Base-by-base conservation (phyloP, 441 rosid genomes). In the Pelargonium australe region DNA sequence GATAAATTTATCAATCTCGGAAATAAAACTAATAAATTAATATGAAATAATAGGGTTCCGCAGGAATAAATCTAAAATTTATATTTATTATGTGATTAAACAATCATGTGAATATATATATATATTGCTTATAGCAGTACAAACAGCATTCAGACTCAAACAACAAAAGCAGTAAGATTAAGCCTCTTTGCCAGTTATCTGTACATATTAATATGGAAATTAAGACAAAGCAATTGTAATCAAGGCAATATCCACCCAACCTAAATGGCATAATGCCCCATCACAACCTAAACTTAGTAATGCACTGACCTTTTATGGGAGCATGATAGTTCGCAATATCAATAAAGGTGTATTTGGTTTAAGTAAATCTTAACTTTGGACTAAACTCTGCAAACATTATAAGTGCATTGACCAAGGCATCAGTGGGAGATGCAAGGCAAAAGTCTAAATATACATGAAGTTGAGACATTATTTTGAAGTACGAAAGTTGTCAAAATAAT, bases 401-500 rank as follows among this genome's bases (percentile, higher is more conserved):
- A 62, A 62, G 65, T 25, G 65, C 17, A 62, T 25, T 62, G 28
- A 62, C 41, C 65, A 62, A 62, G 40, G 13, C 7, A 28, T 25
- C 28, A 28, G 40, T 4, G 63, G 63, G 34, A 58, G 34, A 11
- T 20, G 13, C 3, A 19, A 8, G 34, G 23, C 9, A 19, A 58
- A 9, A 58, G 10, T 55, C n/a, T 23, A 10, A 28, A 25, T 62
- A 62, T 62, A 13, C 65, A 62, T 11, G 9, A 62, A 28, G 10
- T 55, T 17, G 2, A 7, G 28, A 7, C 3, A 28, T 25, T 5
- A 4, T 19, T 25, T 60, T 20, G 64, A 44, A 44, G 49, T 11
- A 44, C 4, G 49, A 23, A 60, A 60, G 68, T 74, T 11, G 13
- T 13, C 57, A 43, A 43, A 25, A 66, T 11, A 66, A 66, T 14